Base-by-base conservation (phyloP, 2,329 filamentous ascomycete genomes). In the Clarireedia hainanense region DNA sequence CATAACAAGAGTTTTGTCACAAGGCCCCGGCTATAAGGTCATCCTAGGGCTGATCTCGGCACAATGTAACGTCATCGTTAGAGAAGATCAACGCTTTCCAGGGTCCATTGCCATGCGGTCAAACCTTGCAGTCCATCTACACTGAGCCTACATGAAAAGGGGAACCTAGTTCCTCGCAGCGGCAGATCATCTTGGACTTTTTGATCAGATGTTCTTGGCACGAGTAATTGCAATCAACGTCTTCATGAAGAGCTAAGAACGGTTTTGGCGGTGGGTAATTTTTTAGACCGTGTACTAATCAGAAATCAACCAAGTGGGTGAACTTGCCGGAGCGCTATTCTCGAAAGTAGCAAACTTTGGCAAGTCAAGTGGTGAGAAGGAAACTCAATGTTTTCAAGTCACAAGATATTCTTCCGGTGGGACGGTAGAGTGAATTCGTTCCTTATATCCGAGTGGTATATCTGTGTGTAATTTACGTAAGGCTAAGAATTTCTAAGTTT, bases 181-280 rank as follows among this genome's bases (percentile, higher is more conserved):
- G 17, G 39, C 39, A 42, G 15, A n/a, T n/a, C 39, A n/a, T n/a
- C 39, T 42, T 42, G 5, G 14, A 42, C 15, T 20, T 42, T 42
- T 12, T 42, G 39, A 42, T 50, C 52, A 55, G 37, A 55, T 50
- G 52, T 34, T 15, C 46, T 50, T 50, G 46, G 52, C 52, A 55
- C 52, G 52, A 37, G 52, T 50, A 30, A 49, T 40, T 39, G 26
- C 27, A 9, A 20, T 34, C 14, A 37, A 36, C 20, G 26, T 47
- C 40, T 52, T 10, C 30, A 34, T 12, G 30, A 34, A 34, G 30
- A 34, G 30, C 3, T 12, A 14, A 34, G 30, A 24, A 26, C 26
- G 27, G 30, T 37, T 37, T 20, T n/a, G 23, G 24, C 27, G 17
- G 7, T 20, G 42, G 6, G 20, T 26, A 23, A 47, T 17, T 1